Evolutionary conservation across 2,329 filamentous ascomycete species (phyloP).

Genomic region (Phoma herbarum): DNA sequence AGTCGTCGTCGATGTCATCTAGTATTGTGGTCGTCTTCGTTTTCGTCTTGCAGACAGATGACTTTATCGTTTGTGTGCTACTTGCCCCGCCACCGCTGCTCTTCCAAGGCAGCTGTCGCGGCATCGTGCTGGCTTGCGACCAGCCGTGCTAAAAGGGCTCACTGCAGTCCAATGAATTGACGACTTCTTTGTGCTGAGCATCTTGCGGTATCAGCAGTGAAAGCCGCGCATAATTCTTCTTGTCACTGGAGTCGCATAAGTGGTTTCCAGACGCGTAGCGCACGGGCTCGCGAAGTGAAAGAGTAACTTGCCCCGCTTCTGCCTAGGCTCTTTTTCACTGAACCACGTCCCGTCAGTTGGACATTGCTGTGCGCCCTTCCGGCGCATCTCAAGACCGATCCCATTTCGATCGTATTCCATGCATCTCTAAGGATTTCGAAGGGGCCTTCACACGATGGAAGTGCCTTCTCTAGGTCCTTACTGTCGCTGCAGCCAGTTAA

Average conservation of each 20-base stretch:
- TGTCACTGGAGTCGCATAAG: not conserved
- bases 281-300: constrained; percentile 31
- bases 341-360: constrained; percentile 22
- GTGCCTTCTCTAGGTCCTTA: constrained; percentile 30
- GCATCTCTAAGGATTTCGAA: constrained; percentile 11
- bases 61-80: constrained; percentile 28
- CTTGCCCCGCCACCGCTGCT: constrained; percentile 38
- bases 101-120: constrained; percentile 64
- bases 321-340: constrained; percentile 32
- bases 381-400: constrained; percentile 20
- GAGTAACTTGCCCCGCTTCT: constrained; percentile 20
- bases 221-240: constrained; percentile 8
- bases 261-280: constrained; percentile 14
- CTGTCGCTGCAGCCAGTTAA: constrained; percentile 30
- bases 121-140: constrained; percentile 51
- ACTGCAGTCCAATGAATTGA: constrained; percentile 4
- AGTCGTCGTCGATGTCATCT: constrained; percentile 38
- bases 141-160: not conserved
- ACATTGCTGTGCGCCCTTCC: constrained; percentile 38
- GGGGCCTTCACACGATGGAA: constrained; percentile 37
- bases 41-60: constrained; percentile 24
- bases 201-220: constrained; percentile 1
- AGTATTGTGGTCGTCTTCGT: constrained; percentile 16
- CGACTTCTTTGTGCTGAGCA: not conserved
- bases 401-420: constrained; percentile 43